Evolutionary conservation across 352 stramenopile species (phyloP), one percentile per base, ranked within the genome.

Genomic region (Phytopythium delawarense): DNA sequence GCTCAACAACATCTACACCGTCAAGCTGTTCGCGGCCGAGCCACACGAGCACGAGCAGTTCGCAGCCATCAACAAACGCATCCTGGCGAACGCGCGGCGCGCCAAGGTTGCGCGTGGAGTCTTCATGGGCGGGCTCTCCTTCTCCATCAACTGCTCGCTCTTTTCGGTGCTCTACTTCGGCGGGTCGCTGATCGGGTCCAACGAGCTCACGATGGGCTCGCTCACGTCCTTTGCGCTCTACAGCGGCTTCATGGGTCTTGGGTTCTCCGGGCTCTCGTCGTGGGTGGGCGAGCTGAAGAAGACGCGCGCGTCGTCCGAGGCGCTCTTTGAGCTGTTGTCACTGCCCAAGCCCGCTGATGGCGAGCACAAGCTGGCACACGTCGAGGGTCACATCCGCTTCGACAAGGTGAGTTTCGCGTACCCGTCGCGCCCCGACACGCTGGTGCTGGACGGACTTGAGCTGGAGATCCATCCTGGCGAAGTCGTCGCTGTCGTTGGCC

Each of bases 161-260:
- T 93, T 95, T 62, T 92, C 87, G 30, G 90, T 97, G 44, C 72
- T 97, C 21, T 97, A 94, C 70, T 91, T 96, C 59, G 91, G 91
- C 25, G 90, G 90, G 48, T 96, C 83, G 39, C 69, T 97, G 18
- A 85, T 97, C 39, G 83, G 81, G 16, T 79, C 72, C 18, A 89
- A 88, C 34, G 89, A 92, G 57, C 79, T 97, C 57, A 97, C 88
- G 53, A 94, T 96, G 57, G 91, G 91, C 15, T 88, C 87, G 55
- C 79, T 97, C 40, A 96, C 89, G 45, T 96, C 88, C 4, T 97
- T 97, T 59, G 84, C 91, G 28, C 63, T 97, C 4, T 97, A 97
- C 82, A 96, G 80, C 51, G 88, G 88, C 20, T 94, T 97, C 59
- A 95, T 97, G 77, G 88, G 84, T 30, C 76, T 97, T 13, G 90